Conservation (phyloP, 2,329 filamentous ascomycete genomes). For the Cryphonectria nitschkei region DNA sequence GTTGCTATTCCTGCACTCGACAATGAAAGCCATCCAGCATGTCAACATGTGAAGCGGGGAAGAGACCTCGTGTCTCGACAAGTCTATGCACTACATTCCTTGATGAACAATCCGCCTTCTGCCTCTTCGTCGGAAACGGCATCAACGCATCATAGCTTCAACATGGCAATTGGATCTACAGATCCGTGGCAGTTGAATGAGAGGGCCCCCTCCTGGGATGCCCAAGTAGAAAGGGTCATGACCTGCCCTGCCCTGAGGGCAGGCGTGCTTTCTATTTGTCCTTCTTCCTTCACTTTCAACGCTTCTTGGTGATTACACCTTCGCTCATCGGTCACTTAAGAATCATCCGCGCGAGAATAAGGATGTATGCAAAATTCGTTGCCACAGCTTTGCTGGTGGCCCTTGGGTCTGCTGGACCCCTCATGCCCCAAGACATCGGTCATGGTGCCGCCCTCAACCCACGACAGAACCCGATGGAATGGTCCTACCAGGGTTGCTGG, state of each 20-base stretch:
- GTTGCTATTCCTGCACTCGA: not conserved
- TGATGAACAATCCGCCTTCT: not conserved
- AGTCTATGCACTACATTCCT: not conserved
- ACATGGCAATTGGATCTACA: not conserved
- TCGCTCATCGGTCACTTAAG: not conserved
- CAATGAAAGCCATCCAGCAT: not conserved
- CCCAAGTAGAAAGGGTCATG: not conserved
- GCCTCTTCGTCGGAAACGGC: not conserved
- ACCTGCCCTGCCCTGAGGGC: not conserved
- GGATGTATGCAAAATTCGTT: not conserved
- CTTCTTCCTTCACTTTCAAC: not conserved
- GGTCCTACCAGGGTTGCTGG: conserved; percentile 16
- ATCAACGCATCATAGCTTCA: conserved; percentile 1
- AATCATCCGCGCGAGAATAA: not conserved
- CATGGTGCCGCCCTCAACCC: no score
- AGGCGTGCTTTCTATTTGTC: not conserved
- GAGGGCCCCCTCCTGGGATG: not conserved
- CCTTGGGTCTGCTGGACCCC: not conserved
- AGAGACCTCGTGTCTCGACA: not conserved
- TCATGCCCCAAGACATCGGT: not conserved
- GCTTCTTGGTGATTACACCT: not conserved
- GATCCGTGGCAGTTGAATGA: not conserved
- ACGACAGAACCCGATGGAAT: not conserved
- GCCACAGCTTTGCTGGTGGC: not conserved
- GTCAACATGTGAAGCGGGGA: not conserved